These are phyloP conservation scores for Diaporthe capsici DNA, from an alignment of 2,329 filamentous ascomycete genomes.

Conservation along the genomic window DNA sequence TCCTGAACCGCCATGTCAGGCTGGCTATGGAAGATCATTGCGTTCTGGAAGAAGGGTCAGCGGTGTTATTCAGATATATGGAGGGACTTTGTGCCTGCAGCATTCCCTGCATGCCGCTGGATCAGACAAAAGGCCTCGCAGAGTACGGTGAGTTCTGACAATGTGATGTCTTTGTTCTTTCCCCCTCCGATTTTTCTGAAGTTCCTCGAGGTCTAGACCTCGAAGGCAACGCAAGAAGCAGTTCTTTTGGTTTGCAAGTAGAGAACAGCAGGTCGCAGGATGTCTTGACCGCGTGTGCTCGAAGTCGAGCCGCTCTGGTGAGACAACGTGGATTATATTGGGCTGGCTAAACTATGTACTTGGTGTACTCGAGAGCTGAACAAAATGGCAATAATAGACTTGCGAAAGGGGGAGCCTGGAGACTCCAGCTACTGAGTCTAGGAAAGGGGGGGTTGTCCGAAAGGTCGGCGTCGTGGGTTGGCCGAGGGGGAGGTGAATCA, in stretches of 20 bases:
- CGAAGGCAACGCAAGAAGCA: conserved; percentile 34
- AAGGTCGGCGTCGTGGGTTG: conserved; percentile 21
- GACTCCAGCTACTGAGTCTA: conserved; percentile 26
- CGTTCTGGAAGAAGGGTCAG: conserved; percentile 41
- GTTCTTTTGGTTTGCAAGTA: conserved; percentile 30
- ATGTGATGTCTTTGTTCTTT: conserved; percentile 26
- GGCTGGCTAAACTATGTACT: conserved; percentile 66
- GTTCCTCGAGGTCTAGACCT: neutral
- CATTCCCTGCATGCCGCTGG: conserved; percentile 38
- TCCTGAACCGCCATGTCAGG: conserved; percentile 78
- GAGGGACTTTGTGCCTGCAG: conserved; percentile 29
- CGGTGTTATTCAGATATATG: neutral
- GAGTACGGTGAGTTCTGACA: conserved; percentile 39
- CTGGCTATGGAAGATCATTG: conserved; percentile 57
- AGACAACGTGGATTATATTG: conserved; percentile 63
- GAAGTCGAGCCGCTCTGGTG: conserved; percentile 37
- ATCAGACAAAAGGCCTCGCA: conserved; percentile 45
- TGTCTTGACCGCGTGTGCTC: conserved; percentile 34
- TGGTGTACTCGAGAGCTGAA: conserved; percentile 43
- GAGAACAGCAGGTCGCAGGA: conserved; percentile 32
- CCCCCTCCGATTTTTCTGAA: neutral
- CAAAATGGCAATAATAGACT: conserved; percentile 28
- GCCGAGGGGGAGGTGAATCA: conserved; percentile 22
- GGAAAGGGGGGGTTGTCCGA: conserved; percentile 4
- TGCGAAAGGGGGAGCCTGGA: conserved; percentile 1